Evolutionary conservation across 2,329 filamentous ascomycete genomes (phyloP).

Genomic region (Penicillium sp.): DNA sequence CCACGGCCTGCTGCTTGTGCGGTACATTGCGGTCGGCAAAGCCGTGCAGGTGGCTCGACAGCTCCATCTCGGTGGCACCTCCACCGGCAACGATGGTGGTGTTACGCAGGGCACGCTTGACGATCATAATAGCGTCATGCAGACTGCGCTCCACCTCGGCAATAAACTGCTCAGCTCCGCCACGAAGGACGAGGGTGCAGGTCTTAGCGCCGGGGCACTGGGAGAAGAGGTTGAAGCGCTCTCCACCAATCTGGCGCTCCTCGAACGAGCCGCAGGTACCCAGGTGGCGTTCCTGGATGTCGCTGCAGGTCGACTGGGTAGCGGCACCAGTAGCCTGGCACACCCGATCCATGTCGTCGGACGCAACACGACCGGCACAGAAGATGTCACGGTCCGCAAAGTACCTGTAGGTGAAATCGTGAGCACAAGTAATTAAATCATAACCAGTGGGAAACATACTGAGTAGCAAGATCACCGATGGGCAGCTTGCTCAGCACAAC

Average conservation of each 20-base stretch:
- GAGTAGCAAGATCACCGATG: constrained; percentile 94
- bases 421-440: neutral
- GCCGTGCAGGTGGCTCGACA: constrained; percentile 87
- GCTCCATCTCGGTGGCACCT: constrained; percentile 93
- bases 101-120: constrained; percentile 96
- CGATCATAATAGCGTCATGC: constrained; percentile 99
- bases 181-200: constrained; percentile 90
- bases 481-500: constrained; percentile 96
- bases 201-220: constrained; percentile 94
- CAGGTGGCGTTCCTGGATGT: constrained; percentile 84
- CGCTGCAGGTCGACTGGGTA: constrained; percentile 92
- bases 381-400: constrained; percentile 98
- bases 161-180: constrained; percentile 98
- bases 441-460: constrained; percentile 48
- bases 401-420: constrained; percentile 49
- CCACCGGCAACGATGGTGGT: constrained; percentile 91
- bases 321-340: constrained; percentile 91
- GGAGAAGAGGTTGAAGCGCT: constrained; percentile 98
- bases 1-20: constrained; percentile 94
- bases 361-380: constrained; percentile 88
- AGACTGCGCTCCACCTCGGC: constrained; percentile 96
- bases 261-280: constrained; percentile 89
- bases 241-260: constrained; percentile 93
- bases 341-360: constrained; percentile 93
- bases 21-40: constrained; percentile 90